Percentiles rank a stretch among this genome's conserved stretches.
Evolutionary conservation across 352 stramenopile genomes (phyloP).

Genomic region (Globisporangium emineosum): DNA sequence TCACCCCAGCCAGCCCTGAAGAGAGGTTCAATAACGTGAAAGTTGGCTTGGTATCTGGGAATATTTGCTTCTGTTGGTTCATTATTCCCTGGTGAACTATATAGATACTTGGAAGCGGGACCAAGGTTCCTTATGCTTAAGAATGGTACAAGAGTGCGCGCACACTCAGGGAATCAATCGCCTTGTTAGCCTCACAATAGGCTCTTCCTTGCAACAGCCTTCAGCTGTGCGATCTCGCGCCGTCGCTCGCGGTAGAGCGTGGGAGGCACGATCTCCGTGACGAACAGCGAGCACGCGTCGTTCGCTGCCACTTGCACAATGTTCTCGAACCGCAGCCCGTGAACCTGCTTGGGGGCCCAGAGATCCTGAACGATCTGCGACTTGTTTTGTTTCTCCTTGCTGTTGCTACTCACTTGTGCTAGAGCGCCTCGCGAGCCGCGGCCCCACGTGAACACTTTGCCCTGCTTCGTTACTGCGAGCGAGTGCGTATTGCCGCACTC

Average conservation of each 20-base stretch:
- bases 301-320: slow-evolving; percentile 50
- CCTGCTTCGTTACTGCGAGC: slow-evolving; percentile 42
- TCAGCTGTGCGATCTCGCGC: slow-evolving; percentile 45
- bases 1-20: not conserved
- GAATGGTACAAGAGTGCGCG: not conserved
- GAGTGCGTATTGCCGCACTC: slow-evolving; percentile 49
- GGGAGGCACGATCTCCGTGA: slow-evolving; percentile 41
- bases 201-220: slow-evolving; percentile 25
- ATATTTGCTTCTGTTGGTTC: too few species aligned
- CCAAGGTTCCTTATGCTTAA: not conserved
- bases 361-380: slow-evolving; percentile 22
- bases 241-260: slow-evolving; percentile 41
- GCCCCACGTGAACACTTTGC: slow-evolving; percentile 64
- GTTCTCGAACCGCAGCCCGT: slow-evolving; percentile 44
- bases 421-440: slow-evolving; percentile 46
- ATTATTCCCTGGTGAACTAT: too few species aligned
- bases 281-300: slow-evolving; percentile 52
- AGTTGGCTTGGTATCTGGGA: too few species aligned
- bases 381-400: slow-evolving; percentile 1
- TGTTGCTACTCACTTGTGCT: slow-evolving; percentile 17
- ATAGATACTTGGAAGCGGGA: too few species aligned
- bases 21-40: not conserved
- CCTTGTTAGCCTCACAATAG: not conserved
- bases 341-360: slow-evolving; percentile 41
- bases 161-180: too few species aligned